These are phyloP conservation scores for Eutrema heterophyllum DNA, from an alignment of 345 rosid species.

Conservation along the genomic window DNA sequence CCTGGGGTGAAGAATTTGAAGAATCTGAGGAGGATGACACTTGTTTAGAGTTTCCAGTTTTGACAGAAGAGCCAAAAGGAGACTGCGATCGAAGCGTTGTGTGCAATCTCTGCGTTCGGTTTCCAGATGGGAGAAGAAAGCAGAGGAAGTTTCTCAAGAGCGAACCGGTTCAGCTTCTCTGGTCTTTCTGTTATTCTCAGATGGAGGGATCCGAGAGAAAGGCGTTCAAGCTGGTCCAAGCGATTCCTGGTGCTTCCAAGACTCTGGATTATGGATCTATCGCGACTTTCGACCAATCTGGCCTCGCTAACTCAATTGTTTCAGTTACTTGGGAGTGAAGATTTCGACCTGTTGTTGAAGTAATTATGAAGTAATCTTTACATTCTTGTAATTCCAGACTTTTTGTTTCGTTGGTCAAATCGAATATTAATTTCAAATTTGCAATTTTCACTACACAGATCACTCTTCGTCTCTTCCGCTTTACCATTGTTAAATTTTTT, in stretches of 20 bases:
- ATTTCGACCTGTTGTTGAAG: too few species aligned
- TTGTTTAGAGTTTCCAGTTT: constrained; percentile 40
- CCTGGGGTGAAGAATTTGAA: neutral
- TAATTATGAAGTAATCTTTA: too few species aligned
- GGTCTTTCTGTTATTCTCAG: constrained; percentile 68
- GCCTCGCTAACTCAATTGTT: constrained; percentile 69
- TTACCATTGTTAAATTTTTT: too few species aligned
- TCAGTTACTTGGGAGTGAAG: constrained; percentile 64
- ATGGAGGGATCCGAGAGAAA: constrained; percentile 46
- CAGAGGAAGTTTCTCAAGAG: constrained; percentile 63
- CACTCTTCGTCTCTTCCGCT: too few species aligned
- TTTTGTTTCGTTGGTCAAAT: too few species aligned
- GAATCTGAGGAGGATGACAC: neutral
- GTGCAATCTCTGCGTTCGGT: constrained; percentile 74
- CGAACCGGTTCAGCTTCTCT: constrained; percentile 72
- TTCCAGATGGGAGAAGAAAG: constrained; percentile 5
- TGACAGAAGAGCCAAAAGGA: constrained; percentile 70
- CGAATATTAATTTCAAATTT: too few species aligned
- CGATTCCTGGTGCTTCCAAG: constrained; percentile 71
- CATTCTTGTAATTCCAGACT: too few species aligned
- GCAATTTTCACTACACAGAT: too few species aligned
- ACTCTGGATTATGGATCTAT: constrained; percentile 45
- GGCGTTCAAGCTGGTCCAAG: constrained; percentile 54
- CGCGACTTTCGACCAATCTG: constrained; percentile 52
- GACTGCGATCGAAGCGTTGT: constrained; percentile 43